Evolutionary conservation across 345 rosid genomes (phyloP).

Genomic region (Eucalyptus curtisii): DNA sequence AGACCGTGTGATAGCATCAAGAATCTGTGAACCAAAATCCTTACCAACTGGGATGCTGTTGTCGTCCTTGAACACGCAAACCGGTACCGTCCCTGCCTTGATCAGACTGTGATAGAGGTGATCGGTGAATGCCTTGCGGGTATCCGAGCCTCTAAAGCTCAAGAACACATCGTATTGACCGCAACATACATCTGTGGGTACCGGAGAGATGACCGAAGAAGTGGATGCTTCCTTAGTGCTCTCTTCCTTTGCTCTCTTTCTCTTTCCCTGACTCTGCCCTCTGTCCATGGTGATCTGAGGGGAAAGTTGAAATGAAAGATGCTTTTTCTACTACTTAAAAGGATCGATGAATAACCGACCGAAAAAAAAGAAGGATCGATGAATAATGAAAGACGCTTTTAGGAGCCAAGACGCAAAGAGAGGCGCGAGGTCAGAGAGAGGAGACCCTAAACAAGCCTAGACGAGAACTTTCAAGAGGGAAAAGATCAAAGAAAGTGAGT

Average conservation of each 20-base stretch:
- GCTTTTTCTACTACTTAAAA: too few relatives aligned
- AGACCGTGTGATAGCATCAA: accelerated
- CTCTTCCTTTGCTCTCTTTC: background rate
- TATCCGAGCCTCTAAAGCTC: background rate
- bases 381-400: too few relatives aligned
- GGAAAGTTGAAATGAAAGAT: too few relatives aligned
- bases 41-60: background rate
- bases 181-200: too few relatives aligned
- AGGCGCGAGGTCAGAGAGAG: background rate
- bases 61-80: accelerated
- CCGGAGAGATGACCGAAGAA: accelerated
- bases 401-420: background rate
- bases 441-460: background rate
- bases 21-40: background rate
- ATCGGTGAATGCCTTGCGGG: accelerated
- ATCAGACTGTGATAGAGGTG: background rate
- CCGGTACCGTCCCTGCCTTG: accelerated
- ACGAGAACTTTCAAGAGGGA: background rate
- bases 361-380: too few relatives aligned
- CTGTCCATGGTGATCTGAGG: too few relatives aligned
- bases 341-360: too few relatives aligned
- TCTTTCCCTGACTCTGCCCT: accelerated
- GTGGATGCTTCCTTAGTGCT: background rate
- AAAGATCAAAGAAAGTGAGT: background rate
- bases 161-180: background rate